Evolutionary conservation across 2,329 filamentous ascomycete genomes (phyloP).

Genomic region (Fusarium burgessii): DNA sequence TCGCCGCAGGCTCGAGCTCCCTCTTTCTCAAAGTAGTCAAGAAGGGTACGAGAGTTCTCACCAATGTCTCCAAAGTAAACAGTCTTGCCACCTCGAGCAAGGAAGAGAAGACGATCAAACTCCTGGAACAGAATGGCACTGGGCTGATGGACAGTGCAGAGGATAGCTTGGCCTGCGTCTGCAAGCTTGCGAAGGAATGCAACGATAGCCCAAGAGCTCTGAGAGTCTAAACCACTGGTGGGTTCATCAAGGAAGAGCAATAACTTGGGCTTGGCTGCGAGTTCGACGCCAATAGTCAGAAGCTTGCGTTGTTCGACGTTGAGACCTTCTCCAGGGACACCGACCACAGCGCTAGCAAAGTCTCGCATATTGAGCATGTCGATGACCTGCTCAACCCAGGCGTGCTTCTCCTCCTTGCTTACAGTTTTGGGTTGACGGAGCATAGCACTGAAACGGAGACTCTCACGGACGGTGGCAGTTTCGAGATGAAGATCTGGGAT

Average conservation of each 20-base stretch:
- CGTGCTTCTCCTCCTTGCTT: conserved; percentile 68
- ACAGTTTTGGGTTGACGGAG: conserved; percentile 67
- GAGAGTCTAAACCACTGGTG: conserved; percentile 71
- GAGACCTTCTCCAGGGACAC: conserved; percentile 70
- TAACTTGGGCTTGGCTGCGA: conserved; percentile 68
- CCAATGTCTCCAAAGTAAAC: conserved; percentile 79
- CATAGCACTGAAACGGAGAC: conserved; percentile 66
- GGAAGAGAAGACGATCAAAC: conserved; percentile 72
- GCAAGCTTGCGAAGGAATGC: conserved; percentile 72
- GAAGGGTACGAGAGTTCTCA: conserved; percentile 65
- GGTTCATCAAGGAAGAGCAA: conserved; percentile 73
- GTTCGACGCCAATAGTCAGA: conserved; percentile 71
- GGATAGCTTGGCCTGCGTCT: conserved; percentile 63
- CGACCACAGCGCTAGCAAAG: conserved; percentile 74
- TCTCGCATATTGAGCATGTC: conserved; percentile 75
- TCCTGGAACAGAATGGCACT: conserved; percentile 64
- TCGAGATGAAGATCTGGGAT: conserved; percentile 64
- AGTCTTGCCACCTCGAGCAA: conserved; percentile 73
- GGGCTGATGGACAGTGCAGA: conserved; percentile 69
- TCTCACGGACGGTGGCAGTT: conserved; percentile 67
- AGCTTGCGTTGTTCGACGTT: conserved; percentile 73
- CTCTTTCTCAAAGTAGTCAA: conserved; percentile 73
- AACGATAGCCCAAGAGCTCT: conserved; percentile 73
- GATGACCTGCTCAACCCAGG: conserved; percentile 73
- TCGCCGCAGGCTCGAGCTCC: conserved; percentile 70